A percentile compares a stretch with the other conserved stretches of the same genome.
phyloP scores from a whole-genome alignment of 306 rosid species.

The Alnus glutinosa region DNA sequence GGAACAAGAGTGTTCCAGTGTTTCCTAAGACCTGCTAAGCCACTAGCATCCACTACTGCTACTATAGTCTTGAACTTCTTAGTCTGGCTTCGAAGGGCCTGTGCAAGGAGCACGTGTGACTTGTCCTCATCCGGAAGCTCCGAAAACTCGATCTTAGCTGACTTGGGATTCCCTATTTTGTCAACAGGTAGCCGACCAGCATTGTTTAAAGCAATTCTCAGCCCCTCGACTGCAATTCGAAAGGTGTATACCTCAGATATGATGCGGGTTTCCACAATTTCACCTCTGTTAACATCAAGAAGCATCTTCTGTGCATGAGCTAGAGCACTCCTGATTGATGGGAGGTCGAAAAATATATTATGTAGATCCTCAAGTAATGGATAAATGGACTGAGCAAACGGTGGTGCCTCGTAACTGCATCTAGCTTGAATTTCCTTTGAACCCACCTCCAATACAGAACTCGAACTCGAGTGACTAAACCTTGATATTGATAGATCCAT shows the following conservation, averaged over 20 bases:
- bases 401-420: conserved; percentile 50
- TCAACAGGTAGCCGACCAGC: conserved; percentile 42
- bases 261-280: conserved; percentile 47
- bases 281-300: conserved; percentile 59
- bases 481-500: conserved; percentile 32
- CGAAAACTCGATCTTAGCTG: conserved; percentile 38
- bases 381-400: conserved; percentile 64
- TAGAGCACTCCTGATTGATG: conserved; percentile 65
- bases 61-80: conserved; percentile 68
- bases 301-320: conserved; percentile 72
- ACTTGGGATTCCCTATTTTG: conserved; percentile 28
- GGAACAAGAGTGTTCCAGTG: conserved; percentile 76
- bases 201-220: conserved; percentile 68
- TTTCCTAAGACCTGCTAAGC: conserved; percentile 72
- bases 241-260: conserved; percentile 65
- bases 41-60: conserved; percentile 70
- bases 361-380: conserved; percentile 73
- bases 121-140: conserved; percentile 68
- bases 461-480: conserved; percentile 24
- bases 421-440: conserved; percentile 40
- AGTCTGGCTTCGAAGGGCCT: conserved; percentile 62
- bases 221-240: conserved; percentile 72
- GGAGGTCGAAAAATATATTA: conserved; percentile 52
- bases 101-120: conserved; percentile 59
- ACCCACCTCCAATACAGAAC: conserved; percentile 26